Base-by-base conservation (phyloP, 176 grass and related monocot species). In the Chloris gayana region DNA sequence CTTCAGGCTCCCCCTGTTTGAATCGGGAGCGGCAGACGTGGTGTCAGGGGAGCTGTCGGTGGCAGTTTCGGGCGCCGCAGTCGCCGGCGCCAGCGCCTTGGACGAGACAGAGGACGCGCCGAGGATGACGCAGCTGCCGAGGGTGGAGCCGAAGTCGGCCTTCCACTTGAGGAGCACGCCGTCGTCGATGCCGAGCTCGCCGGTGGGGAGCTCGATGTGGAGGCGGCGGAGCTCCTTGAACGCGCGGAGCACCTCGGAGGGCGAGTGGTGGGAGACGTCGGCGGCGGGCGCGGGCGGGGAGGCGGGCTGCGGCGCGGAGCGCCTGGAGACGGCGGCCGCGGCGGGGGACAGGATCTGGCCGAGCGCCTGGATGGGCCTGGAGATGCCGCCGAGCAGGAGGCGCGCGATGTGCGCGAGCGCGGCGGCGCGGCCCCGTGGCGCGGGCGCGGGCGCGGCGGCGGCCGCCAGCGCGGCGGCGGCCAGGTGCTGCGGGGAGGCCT, bases 131-230 rank as follows among this genome's bases (percentile, higher is more conserved):
- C 95, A 98, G 71, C 80, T 89, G 74, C 87, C 88, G 19, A 98
- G 85, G 13, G 95, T 92, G 30, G 95, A 98, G 0, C 92, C 90
- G 19, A 98, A 98, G 13, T 89, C 86, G 14, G 95, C 95, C 84
- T 79, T 98, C 95, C 95, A 98, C 74, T 91, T 92, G 62, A 94
- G 90, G 21, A 98, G 87, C 39, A 98, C 85, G 66, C 92, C 95
- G 29, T 94, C 90, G 4, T 98, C 95, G 50, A 93, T 80, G 66
- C 89, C 85, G 24, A 98, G 89, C 78, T 98, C 95, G 7, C 95
- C 95, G 0, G 84, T 83, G 17, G 95, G 95, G 50, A 98, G 92
- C 77, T 94, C 87, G 84, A 98, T 92, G 79, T 74, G 84, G 56
- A 98, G 91, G 66, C 80, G 61, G 49, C 91, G 87, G 13, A 98